Conservation (phyloP, 192 early-diverging fungal genomes). For the Entomortierella lignicola region DNA sequence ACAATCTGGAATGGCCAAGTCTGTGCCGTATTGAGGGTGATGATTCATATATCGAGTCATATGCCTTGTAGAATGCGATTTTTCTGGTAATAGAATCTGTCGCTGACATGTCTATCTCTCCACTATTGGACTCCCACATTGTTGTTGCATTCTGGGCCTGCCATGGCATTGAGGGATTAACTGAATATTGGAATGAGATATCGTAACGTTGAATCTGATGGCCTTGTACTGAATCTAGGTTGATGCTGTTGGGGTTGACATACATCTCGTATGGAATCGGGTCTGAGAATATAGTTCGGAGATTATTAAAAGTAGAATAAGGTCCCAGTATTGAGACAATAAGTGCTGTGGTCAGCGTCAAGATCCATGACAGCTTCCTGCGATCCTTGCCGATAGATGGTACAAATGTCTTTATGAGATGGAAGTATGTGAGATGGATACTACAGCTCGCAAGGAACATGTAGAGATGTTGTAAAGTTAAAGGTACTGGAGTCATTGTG, state of each 20-base stretch:
- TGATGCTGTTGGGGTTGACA: neutral
- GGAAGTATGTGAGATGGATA: constrained; percentile 34
- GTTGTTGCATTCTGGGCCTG: neutral
- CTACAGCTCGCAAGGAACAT: constrained; percentile 10
- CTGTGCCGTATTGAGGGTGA: neutral
- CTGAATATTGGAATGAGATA: neutral
- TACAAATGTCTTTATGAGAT: constrained; percentile 22
- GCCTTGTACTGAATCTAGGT: neutral
- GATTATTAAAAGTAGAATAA: neutral
- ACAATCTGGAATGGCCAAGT: constrained; percentile 5
- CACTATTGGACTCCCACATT: too few relatives aligned
- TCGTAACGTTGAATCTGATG: constrained; percentile 8
- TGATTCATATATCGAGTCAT: neutral
- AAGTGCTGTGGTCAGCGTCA: constrained; percentile 16
- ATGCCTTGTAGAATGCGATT: constrained; percentile 10
- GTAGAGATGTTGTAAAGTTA: neutral
- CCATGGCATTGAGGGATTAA: too few relatives aligned
- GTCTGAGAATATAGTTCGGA: constrained; percentile 4
- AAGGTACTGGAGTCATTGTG: constrained; percentile 1
- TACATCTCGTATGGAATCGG: constrained; percentile 2
- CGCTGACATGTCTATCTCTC: neutral
- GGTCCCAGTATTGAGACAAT: constrained; percentile 16
- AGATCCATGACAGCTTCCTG: constrained; percentile 32
- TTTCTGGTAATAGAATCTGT: neutral
- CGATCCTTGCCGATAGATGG: constrained; percentile 32